These are phyloP conservation scores for Trifolium fragiferum DNA, from an alignment of 306 rosid species.

Conservation along the genomic window DNA sequence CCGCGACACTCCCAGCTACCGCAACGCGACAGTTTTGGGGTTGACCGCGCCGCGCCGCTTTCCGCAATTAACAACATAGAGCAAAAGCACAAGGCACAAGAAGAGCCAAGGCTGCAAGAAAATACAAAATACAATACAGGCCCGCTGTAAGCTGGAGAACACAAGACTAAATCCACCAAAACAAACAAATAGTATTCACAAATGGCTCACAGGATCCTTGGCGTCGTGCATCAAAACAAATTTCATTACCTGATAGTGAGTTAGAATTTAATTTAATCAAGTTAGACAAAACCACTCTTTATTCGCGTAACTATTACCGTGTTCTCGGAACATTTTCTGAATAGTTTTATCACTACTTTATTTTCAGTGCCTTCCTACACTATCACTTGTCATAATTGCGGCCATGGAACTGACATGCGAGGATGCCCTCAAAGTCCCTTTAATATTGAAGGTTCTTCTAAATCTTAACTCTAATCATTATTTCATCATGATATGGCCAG, in stretches of 20 bases:
- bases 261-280: constrained; percentile 36
- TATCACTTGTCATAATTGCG: constrained; percentile 81
- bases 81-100: too few relatives aligned
- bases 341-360: constrained; percentile 9
- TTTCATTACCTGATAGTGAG: constrained; percentile 83
- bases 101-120: too few relatives aligned
- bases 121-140: too few relatives aligned
- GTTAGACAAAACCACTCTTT: constrained; percentile 12
- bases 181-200: constrained; percentile 77
- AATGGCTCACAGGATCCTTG: constrained; percentile 99
- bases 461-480: constrained; percentile 8
- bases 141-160: too few relatives aligned
- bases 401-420: constrained; percentile 88
- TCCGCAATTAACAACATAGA: too few relatives aligned
- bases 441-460: constrained; percentile 68
- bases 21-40: too few relatives aligned
- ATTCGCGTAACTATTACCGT: neutral
- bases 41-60: too few relatives aligned
- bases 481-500: too few relatives aligned
- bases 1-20: too few relatives aligned
- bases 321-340: constrained; percentile 22
- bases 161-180: too few relatives aligned
- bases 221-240: constrained; percentile 95
- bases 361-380: constrained; percentile 87
- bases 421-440: constrained; percentile 93